Evolutionary conservation across 306 rosid genomes (phyloP).

Genomic region (Amphicarpaea edgeworthii): DNA sequence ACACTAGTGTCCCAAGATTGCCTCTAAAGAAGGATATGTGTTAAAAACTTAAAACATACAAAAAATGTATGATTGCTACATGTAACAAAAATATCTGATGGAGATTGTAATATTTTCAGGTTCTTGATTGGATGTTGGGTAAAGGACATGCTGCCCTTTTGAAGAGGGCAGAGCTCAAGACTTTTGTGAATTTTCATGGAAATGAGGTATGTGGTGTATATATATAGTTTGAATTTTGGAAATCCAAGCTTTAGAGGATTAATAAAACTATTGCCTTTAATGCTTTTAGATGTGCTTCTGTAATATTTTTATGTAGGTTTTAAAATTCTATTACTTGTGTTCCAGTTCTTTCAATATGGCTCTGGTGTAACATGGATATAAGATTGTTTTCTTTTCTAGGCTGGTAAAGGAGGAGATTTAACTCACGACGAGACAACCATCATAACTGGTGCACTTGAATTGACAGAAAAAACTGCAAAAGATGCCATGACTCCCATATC

Average conservation of each 20-base stretch:
- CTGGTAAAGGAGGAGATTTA: slow-evolving; percentile 99
- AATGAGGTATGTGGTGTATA: slow-evolving; percentile 73
- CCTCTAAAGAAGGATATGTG: neutral
- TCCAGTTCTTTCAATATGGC: slow-evolving; percentile 24
- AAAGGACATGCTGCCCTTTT: slow-evolving; percentile 95
- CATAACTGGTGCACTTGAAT: slow-evolving; percentile 95
- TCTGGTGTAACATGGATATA: slow-evolving; percentile 25
- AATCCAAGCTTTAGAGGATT: slow-evolving; percentile 13
- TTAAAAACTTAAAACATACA: neutral
- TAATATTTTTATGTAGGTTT: slow-evolving; percentile 26
- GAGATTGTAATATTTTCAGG: slow-evolving; percentile 56
- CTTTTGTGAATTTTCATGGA: slow-evolving; percentile 95
- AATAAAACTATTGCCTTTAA: slow-evolving; percentile 10
- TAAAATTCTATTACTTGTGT: neutral
- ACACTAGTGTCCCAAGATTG: neutral
- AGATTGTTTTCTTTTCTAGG: slow-evolving; percentile 61
- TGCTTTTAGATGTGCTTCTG: slow-evolving; percentile 22
- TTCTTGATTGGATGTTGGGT: slow-evolving; percentile 97
- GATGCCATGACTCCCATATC: slow-evolving; percentile 99
- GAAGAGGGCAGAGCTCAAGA: slow-evolving; percentile 96
- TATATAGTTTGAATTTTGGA: neutral
- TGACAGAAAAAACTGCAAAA: slow-evolving; percentile 96
- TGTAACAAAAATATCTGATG: slow-evolving; percentile 10
- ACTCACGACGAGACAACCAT: slow-evolving; percentile 98
- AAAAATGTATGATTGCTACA: neutral